Conservation (phyloP, 2,329 filamentous ascomycete species). For the Peltaster fructicola region DNA sequence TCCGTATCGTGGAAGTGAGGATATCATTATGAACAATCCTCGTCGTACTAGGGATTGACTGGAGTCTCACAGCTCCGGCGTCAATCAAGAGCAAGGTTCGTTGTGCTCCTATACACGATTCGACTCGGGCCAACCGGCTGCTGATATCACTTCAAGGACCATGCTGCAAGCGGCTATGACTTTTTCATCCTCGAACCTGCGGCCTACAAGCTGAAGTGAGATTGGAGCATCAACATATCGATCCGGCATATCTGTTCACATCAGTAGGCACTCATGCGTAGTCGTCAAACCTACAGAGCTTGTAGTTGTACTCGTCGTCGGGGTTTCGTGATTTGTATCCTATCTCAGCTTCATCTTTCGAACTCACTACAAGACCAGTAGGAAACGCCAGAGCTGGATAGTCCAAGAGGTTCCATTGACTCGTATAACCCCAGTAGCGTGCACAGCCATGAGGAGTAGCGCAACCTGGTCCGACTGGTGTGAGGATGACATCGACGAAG, state of each 20-base stretch:
- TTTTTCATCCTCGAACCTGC: constrained; percentile 38
- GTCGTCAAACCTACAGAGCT: constrained; percentile 23
- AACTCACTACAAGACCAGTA: constrained; percentile 28
- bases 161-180: constrained; percentile 16
- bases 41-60: too few relatives aligned
- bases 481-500: constrained; percentile 43
- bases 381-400: constrained; percentile 41
- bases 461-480: constrained; percentile 37
- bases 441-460: constrained; percentile 37
- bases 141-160: neutral
- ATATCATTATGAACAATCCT: too few relatives aligned
- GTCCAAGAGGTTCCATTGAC: constrained; percentile 52
- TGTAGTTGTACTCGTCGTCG: constrained; percentile 30
- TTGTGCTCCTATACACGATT: neutral
- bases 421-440: constrained; percentile 46
- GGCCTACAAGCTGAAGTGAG: constrained; percentile 35
- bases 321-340: constrained; percentile 25
- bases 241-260: constrained; percentile 16
- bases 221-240: constrained; percentile 33
- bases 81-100: too few relatives aligned
- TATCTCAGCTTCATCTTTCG: constrained; percentile 22
- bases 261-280: neutral
- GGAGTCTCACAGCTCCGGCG: constrained; percentile 7
- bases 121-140: neutral
- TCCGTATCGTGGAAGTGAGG: too few relatives aligned